phyloP scores from a whole-genome alignment of 768 basidiomycete genomes.

The Stropharia rugosoannulata region DNA sequence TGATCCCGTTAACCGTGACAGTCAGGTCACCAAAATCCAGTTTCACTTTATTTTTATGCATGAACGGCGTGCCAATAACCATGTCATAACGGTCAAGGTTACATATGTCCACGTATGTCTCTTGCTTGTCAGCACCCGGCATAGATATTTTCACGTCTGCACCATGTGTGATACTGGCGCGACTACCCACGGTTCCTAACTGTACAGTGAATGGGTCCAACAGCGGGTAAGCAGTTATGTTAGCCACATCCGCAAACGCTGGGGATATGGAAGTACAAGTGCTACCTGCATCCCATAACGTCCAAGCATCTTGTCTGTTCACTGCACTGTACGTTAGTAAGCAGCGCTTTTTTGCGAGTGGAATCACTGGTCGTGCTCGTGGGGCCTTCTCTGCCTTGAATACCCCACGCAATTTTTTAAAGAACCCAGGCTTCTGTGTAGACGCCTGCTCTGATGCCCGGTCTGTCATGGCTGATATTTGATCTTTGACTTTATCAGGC shows the following conservation, averaged over 20 bases:
- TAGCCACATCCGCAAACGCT: not conserved
- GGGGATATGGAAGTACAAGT: not conserved
- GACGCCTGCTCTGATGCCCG: not conserved
- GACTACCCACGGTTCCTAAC: not conserved
- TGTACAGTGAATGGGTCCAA: not conserved
- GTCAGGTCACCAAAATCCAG: conserved; percentile 19
- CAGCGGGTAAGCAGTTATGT: not conserved
- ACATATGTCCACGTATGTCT: conserved; percentile 25
- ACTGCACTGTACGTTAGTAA: not conserved
- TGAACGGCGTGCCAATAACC: conserved; percentile 31
- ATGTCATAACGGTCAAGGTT: conserved; percentile 34
- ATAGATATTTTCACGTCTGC: not conserved
- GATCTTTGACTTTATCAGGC: not conserved
- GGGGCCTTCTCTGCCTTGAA: not conserved
- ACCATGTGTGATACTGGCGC: not conserved
- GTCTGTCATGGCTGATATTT: not conserved
- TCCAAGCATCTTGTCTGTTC: not conserved
- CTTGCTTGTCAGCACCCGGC: not conserved
- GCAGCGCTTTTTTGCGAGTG: not conserved
- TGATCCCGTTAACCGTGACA: conserved; percentile 3
- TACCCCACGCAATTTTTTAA: not conserved
- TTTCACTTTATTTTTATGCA: conserved; percentile 16
- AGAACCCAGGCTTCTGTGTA: not conserved
- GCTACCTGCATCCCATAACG: not conserved
- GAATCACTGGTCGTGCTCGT: not conserved